phyloP scores from a whole-genome alignment of 2,329 filamentous ascomycete genomes.

The Fusarium sp. region DNA sequence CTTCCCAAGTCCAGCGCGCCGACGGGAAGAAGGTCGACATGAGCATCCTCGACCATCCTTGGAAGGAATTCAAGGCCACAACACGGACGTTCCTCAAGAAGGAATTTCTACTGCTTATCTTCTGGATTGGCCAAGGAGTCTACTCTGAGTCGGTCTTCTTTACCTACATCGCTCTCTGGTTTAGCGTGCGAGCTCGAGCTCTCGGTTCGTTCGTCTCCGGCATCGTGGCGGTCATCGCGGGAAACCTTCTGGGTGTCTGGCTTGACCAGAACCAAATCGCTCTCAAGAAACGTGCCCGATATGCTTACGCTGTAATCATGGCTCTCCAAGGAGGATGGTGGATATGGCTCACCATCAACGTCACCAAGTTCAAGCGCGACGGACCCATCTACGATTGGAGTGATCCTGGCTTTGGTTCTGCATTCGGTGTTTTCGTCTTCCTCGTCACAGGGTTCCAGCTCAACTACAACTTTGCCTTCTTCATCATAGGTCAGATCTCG shows the following conservation, averaged over 20 bases:
- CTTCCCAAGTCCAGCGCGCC: slow-evolving; percentile 65
- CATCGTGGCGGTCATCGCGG: slow-evolving; percentile 67
- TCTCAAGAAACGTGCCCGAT: slow-evolving; percentile 60
- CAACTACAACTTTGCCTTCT: slow-evolving; percentile 77
- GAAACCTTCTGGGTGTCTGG: slow-evolving; percentile 69
- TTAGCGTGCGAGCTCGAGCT: slow-evolving; percentile 68
- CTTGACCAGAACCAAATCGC: slow-evolving; percentile 62
- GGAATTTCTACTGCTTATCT: slow-evolving; percentile 67
- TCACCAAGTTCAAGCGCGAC: slow-evolving; percentile 63
- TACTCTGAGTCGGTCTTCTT: slow-evolving; percentile 70
- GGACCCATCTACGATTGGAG: slow-evolving; percentile 70
- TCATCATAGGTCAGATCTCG: slow-evolving; percentile 70
- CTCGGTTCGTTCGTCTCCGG: slow-evolving; percentile 71
- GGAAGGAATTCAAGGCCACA: slow-evolving; percentile 65
- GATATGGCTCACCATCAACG: slow-evolving; percentile 71
- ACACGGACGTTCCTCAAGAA: slow-evolving; percentile 64
- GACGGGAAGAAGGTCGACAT: slow-evolving; percentile 68
- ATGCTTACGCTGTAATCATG: slow-evolving; percentile 59
- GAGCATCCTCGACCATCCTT: slow-evolving; percentile 60
- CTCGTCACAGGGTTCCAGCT: slow-evolving; percentile 72
- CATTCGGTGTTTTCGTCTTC: slow-evolving; percentile 71
- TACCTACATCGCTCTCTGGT: slow-evolving; percentile 59
- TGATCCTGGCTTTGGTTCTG: slow-evolving; percentile 66
- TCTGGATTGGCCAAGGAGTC: slow-evolving; percentile 71
- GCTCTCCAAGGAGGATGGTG: slow-evolving; percentile 71